Evolutionary conservation across 257 asterid species (phyloP).

Genomic region (Fraxinus anomala): DNA sequence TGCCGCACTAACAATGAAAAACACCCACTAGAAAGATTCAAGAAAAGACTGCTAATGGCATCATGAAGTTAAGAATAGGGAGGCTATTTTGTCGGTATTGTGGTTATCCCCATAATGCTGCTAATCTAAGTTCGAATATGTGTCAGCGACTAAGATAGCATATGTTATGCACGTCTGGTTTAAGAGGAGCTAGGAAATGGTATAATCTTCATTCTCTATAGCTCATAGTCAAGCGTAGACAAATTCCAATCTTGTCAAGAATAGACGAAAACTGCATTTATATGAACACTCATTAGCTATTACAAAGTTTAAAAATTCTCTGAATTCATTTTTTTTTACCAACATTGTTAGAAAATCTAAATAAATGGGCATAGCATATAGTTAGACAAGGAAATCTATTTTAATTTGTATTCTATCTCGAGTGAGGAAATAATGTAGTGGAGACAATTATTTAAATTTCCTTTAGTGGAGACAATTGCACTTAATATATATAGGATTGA

Average conservation of each 20-base stretch:
- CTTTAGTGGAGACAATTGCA: too few species aligned
- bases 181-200: neutral
- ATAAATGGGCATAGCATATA: neutral
- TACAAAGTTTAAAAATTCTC: neutral
- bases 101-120: conserved; percentile 10
- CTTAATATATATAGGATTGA: too few species aligned
- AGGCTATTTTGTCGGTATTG: conserved; percentile 22
- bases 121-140: conserved; percentile 18
- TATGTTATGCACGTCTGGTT: neutral
- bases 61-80: conserved; percentile 34
- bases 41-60: conserved; percentile 34
- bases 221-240: neutral
- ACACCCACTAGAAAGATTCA: conserved; percentile 21
- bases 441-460: too few species aligned
- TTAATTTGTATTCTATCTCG: too few species aligned
- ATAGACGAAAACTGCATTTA: neutral
- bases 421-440: too few species aligned
- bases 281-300: conserved; percentile 1
- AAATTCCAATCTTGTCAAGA: conserved; percentile 1
- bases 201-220: neutral
- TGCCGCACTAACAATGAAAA: conserved; percentile 35
- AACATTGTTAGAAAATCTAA: neutral
- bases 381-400: too few species aligned
- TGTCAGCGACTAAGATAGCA: neutral
- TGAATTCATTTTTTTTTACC: neutral